Base-by-base conservation (phyloP, 768 basidiomycete species). In the Termitomyces sp. region DNA sequence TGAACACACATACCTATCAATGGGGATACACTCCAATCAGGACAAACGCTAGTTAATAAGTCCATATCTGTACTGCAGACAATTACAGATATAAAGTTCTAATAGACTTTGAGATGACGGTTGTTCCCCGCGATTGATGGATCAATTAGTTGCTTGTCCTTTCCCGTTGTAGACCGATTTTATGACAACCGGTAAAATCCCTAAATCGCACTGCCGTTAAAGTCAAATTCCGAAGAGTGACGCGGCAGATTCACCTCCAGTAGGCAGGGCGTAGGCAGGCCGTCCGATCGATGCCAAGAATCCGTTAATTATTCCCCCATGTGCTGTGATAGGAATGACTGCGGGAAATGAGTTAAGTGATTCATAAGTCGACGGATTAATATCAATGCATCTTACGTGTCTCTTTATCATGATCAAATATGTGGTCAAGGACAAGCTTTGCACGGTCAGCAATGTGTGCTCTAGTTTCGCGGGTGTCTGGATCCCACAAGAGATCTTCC, bases 261-360 rank as follows among this genome's bases (percentile, higher is more conserved):
- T 87, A 0, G 82, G 80, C 30, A 89, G 69, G 2, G 61, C 46
- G 66, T 81, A 84, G 5, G 56, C 57, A 2, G 67, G 65, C 16
- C 84, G 78, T 13, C 76, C 80, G 30, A 83, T 70, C 0, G 77
- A 77, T 6, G 66, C 70, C 60, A 88, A 64, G 50, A 89, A 81
- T 3, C 79, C 82, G 36, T 79, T 78, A 51, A 88, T 87, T 59
- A 86, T 80, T 0, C 82, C 87, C 13, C 81, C 78, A 67, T 91
- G 89, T 1, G 85, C 80, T 1, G 87, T 87, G 61, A 89, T 79
- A 6, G 86, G 85, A 24, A 90, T 79, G 64, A 81, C 89, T 90
- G 16, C 6, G 15, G 18, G 1, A 54, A 46, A 36, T 27, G 45
- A 5, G 31, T 37, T 41, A 41, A 46, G 44, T 36, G 34, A 58